These are phyloP conservation scores for Elongisporangium senticosum DNA, from an alignment of 352 stramenopile species.

Conservation along the genomic window DNA sequence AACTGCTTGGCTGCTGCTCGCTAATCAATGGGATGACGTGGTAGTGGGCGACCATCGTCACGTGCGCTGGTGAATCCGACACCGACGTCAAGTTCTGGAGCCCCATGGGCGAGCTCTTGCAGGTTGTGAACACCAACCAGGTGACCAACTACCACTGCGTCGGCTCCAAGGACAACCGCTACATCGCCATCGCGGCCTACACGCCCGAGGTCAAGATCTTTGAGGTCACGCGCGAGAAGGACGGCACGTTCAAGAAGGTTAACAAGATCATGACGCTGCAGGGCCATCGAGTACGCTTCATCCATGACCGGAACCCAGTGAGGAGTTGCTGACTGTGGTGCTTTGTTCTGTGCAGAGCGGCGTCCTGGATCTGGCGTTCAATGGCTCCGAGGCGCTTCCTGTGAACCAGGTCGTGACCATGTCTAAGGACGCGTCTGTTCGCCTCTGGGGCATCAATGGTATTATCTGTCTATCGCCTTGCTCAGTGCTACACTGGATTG, in stretches of 20 bases:
- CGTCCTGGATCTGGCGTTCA: slow-evolving; percentile 70
- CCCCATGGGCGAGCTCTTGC: slow-evolving; percentile 51
- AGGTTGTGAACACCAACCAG: slow-evolving; percentile 77
- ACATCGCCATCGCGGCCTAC: slow-evolving; percentile 73
- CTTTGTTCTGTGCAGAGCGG: slow-evolving; percentile 34
- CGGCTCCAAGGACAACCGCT: slow-evolving; percentile 77
- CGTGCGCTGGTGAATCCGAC: slow-evolving; percentile 55
- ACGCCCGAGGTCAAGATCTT: slow-evolving; percentile 83
- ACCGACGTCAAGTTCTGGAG: slow-evolving; percentile 85
- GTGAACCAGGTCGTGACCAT: slow-evolving; percentile 72
- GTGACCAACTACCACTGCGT: slow-evolving; percentile 78
- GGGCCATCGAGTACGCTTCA: slow-evolving; percentile 47
- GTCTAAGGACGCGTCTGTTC: slow-evolving; percentile 72
- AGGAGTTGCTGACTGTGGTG: not conserved
- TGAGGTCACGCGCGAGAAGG: slow-evolving; percentile 73
- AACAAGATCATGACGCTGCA: slow-evolving; percentile 84
- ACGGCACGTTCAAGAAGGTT: slow-evolving; percentile 69
- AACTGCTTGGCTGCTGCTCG: not conserved
- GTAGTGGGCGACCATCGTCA: slow-evolving; percentile 75
- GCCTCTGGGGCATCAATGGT: slow-evolving; percentile 82
- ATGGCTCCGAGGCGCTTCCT: slow-evolving; percentile 61
- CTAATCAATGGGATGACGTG: not conserved
- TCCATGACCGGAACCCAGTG: not conserved
- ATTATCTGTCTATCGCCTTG: not conserved
- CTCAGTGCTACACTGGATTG: not conserved